Base-by-base conservation (phyloP, 345 rosid species). In the Murraya koenigii region DNA sequence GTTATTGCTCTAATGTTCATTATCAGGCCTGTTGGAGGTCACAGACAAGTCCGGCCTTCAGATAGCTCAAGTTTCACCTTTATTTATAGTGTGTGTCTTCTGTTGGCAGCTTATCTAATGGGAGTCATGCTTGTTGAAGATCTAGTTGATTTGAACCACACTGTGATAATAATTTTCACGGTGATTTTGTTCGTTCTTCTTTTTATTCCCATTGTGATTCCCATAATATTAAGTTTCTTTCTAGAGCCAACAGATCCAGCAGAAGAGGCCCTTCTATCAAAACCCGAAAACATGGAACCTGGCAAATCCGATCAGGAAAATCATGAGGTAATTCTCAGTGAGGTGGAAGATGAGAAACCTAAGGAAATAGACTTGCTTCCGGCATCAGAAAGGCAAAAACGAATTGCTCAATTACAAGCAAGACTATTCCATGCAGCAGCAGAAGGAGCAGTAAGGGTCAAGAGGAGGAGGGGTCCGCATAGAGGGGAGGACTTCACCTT, bases 401-500 rank as follows among this genome's bases (percentile, higher is more conserved):
- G 92, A 58, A 97, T 97, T 38, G 96, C 94, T 10, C 96, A 89
- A 19, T 83, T 97, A 89, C 99, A 97, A 85, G 75, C 86, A 13
- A 90, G 85, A 81, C 86, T 94, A 8, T 90, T 82, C 84, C 96
- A 90, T 52, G 98, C 97, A 22, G 98, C 98, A 38, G 99, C 98
- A n/a, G 90, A 86, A 74, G 98, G 97, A 78, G 97, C 98, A 0
- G 90, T 97, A 74, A 86, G 97, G 83, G 81, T 97, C 67, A 94
- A 90, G 82, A 93, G 94, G 69, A 80, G 92, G 39, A 88, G 90
- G 84, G 93, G 97, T 33, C 99, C 96, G 0, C 98, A 81, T 68
- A 84, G 96, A 88, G 99, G 98, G 23, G 97, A 97, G 84, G 97
- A 97, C 85, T 92, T 97, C 77, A 97, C 98, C 25, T 86, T 97